These are phyloP conservation scores for Larix kaempferi DNA, from an alignment of 75 land plant genomes.

Conservation along the genomic window DNA sequence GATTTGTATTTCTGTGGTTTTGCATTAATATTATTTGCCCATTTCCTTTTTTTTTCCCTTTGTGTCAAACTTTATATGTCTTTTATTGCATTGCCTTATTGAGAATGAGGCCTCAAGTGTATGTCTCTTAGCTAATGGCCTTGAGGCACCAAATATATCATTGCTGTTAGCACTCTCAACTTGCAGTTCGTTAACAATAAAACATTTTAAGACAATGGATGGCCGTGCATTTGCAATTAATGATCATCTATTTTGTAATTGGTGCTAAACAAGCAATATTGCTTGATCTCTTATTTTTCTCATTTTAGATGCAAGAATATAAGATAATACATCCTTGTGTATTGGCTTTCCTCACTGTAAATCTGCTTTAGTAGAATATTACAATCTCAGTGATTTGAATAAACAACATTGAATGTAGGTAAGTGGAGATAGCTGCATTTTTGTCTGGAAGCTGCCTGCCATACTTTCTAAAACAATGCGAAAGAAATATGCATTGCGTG, in stretches of 20 bases:
- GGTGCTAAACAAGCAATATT: neutral
- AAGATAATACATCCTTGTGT: neutral
- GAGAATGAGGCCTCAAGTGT: too few relatives aligned
- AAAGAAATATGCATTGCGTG: conserved; percentile 29
- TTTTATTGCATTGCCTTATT: too few relatives aligned
- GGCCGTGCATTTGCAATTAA: neutral
- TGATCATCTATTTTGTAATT: neutral
- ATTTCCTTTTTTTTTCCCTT: too few relatives aligned
- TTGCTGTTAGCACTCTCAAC: neutral
- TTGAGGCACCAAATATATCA: neutral
- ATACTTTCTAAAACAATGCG: conserved; percentile 47
- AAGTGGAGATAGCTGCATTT: conserved; percentile 80
- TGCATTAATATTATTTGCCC: too few relatives aligned
- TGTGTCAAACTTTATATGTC: too few relatives aligned
- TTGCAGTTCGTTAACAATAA: neutral
- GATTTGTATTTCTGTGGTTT: too few relatives aligned
- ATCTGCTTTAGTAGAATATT: neutral
- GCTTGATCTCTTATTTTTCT: neutral
- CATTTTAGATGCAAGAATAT: neutral
- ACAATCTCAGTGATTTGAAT: neutral
- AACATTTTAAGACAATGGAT: neutral
- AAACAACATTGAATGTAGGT: conserved; percentile 33
- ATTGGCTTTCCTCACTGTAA: conserved; percentile 1
- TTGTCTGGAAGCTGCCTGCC: conserved; percentile 67
- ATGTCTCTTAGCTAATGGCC: too few relatives aligned